Conservation (phyloP, 352 stramenopile species). For the Saprolegnia diclina region DNA sequence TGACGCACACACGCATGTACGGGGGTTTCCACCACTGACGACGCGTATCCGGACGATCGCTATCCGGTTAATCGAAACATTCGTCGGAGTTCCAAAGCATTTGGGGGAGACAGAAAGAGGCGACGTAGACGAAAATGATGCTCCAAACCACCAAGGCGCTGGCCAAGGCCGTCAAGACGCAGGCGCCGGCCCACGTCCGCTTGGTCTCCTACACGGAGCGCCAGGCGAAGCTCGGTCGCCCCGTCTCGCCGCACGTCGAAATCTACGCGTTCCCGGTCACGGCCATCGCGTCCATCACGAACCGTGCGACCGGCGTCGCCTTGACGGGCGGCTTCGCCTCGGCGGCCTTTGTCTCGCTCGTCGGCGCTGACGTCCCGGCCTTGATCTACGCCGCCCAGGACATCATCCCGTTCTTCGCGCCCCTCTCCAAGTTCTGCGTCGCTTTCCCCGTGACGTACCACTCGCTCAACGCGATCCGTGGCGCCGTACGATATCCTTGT, state of each 20-base stretch:
- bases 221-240: conserved; percentile 83
- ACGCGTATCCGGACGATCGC: neutral
- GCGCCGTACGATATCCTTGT: conserved; percentile 48
- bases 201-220: conserved; percentile 64
- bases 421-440: conserved; percentile 90
- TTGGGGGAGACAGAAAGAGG: neutral
- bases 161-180: conserved; percentile 23
- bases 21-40: neutral
- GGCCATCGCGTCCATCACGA: conserved; percentile 92
- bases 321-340: conserved; percentile 79
- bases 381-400: conserved; percentile 77
- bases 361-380: conserved; percentile 66
- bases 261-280: conserved; percentile 94
- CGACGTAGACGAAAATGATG: conserved; percentile 16
- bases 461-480: conserved; percentile 81
- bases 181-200: conserved; percentile 15
- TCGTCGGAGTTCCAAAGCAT: neutral
- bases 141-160: conserved; percentile 8
- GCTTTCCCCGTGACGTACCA: conserved; percentile 94
- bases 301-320: conserved; percentile 85
- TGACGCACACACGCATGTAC: neutral
- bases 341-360: conserved; percentile 59
- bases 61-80: neutral
- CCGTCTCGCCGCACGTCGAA: conserved; percentile 94
- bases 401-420: conserved; percentile 56